phyloP scores from a whole-genome alignment of 306 rosid species.

The Pyrus bretschneideri region DNA sequence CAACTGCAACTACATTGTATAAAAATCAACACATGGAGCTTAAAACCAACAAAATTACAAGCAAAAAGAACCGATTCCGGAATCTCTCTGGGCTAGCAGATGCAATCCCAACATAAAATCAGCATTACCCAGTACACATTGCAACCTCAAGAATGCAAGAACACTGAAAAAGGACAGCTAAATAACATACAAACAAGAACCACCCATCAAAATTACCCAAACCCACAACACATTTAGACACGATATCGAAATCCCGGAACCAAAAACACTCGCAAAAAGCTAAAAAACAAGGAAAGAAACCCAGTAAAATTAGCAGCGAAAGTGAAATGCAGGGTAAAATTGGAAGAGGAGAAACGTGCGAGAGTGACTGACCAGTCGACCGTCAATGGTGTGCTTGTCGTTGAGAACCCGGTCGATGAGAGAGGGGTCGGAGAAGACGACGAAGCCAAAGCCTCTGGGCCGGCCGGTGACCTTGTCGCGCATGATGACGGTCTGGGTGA shows the following conservation, averaged over 20 bases:
- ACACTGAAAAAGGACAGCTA: neutral
- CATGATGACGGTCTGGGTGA: conserved; percentile 48
- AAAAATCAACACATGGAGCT: neutral
- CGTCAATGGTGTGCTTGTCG: conserved; percentile 56
- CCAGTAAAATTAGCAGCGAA: neutral
- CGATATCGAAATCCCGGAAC: neutral
- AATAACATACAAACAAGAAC: neutral
- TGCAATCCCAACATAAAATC: neutral
- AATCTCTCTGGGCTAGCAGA: neutral
- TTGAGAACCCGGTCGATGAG: conserved; percentile 41
- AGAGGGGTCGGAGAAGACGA: conserved; percentile 56
- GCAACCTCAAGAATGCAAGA: neutral
- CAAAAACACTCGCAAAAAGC: neutral
- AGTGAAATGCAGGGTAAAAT: neutral
- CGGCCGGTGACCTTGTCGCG: conserved; percentile 57
- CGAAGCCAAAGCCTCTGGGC: conserved; percentile 58
- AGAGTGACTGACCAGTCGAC: conserved; percentile 33
- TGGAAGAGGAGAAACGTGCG: neutral
- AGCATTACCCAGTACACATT: neutral
- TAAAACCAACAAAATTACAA: neutral
- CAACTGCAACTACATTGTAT: neutral
- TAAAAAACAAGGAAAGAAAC: neutral
- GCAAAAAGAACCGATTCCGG: neutral
- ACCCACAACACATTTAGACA: neutral
- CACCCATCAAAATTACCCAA: neutral